A percentile compares a stretch with the other conserved stretches of the same genome.
Evolutionary conservation across 805 yeast genomes (phyloP).

Genomic region (Brettanomyces naardenensis): DNA sequence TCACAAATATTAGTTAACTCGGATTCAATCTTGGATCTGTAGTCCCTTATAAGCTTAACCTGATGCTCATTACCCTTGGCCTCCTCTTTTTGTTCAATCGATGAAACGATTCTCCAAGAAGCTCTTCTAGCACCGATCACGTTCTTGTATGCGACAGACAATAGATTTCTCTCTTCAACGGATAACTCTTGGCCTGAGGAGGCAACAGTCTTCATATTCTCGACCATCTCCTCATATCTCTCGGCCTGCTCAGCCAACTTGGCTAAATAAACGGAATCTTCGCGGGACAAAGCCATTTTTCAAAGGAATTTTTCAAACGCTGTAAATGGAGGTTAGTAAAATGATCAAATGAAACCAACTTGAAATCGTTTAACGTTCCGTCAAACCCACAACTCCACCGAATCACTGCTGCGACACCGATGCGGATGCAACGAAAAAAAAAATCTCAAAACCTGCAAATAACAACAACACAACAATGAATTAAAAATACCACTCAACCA

Average conservation of each 20-base stretch:
- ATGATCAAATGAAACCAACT: neutral
- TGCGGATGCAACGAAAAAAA: no score
- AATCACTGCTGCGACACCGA: no score
- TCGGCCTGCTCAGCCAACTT: constrained; percentile 99
- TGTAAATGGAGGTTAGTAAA: neutral
- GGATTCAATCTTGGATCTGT: constrained; percentile 89
- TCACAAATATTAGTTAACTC: constrained; percentile 92
- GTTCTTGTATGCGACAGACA: constrained; percentile 96
- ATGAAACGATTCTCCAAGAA: constrained; percentile 97
- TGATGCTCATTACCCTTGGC: constrained; percentile 91
- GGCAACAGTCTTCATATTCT: constrained; percentile 96
- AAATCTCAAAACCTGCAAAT: no score
- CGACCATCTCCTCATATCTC: constrained; percentile 99
- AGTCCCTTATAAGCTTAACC: constrained; percentile 82
- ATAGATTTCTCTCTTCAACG: constrained; percentile 95
- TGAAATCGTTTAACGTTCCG: neutral
- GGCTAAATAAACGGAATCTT: constrained; percentile 96
- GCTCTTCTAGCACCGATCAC: constrained; percentile 99
- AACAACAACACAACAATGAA: no score
- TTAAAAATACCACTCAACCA: no score
- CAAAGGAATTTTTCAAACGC: neutral
- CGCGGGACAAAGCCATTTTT: constrained; percentile 78
- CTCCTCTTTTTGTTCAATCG: constrained; percentile 97
- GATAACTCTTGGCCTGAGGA: constrained; percentile 91
- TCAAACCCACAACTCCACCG: no score